Conservation (phyloP, 306 rosid genomes). For the Abrus precatorius region DNA sequence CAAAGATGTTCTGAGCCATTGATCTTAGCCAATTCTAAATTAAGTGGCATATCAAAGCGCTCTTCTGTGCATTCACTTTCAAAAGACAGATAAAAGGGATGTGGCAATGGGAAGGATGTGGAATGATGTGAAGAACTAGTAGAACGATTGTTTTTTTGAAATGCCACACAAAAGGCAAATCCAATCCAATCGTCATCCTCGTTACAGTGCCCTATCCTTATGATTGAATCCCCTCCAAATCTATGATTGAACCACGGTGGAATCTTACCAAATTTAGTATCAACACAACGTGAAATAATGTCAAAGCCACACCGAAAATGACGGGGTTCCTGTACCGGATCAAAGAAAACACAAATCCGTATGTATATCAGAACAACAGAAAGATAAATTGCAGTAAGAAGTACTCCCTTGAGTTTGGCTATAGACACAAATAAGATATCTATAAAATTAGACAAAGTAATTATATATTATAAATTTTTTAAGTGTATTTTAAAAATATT, state of each 20-base stretch:
- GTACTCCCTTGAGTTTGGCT: too few species aligned
- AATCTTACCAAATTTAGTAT: too few species aligned
- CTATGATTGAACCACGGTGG: not conserved
- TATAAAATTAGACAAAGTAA: too few species aligned
- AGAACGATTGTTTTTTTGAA: not conserved
- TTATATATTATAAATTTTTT: too few species aligned
- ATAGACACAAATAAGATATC: too few species aligned
- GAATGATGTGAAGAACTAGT: not conserved
- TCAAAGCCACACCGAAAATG: constrained; percentile 27
- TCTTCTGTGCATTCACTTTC: constrained; percentile 18
- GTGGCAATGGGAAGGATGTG: not conserved
- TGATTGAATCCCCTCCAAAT: not conserved
- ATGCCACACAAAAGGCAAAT: not conserved
- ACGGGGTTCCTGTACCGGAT: not conserved
- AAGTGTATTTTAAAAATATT: too few species aligned
- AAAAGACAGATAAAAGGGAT: constrained; percentile 31
- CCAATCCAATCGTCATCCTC: not conserved
- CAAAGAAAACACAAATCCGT: not conserved
- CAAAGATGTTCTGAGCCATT: not conserved
- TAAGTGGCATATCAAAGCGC: not conserved
- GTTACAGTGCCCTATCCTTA: not conserved
- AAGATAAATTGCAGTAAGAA: too few species aligned
- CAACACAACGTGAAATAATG: not conserved
- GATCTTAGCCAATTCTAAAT: not conserved
- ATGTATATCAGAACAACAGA: not conserved